Base-by-base conservation (phyloP, 2,329 filamentous ascomycete genomes). In the Sporothrix pseudoabietina region DNA sequence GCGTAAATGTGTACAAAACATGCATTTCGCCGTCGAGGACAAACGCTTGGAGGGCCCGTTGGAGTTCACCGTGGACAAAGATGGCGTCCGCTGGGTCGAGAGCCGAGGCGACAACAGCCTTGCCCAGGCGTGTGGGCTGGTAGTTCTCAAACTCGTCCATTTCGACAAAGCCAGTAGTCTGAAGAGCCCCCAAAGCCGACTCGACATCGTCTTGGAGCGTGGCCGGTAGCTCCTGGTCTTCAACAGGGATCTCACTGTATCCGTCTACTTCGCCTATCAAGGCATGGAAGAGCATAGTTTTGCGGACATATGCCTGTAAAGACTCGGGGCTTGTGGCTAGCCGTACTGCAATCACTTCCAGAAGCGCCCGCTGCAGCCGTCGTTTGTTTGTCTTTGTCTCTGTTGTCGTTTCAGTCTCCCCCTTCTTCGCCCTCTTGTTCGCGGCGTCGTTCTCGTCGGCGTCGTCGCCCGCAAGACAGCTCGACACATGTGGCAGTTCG, bases 11-110 rank as follows among this genome's bases (percentile, higher is more conserved):
- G 79, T 94, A 94, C 65, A 94, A 86, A 14, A 93, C 87, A 77
- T 94, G 92, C 89, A 94, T 90, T 75, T 94, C 92, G 4, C 91
- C 90, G 78, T 94, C 91, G 87, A 94, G 90, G 14, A 94, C 92
- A 78, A 94, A 94, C 0, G 90, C 90, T 74, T 87, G 84, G 2
- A 94, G 84, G 0, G 92, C 90, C 76, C 87, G 87, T 73, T 85
- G 85, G 66, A 94, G 84, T 79, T 94, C 92, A 63, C 88, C 84
- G 77, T 94, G 84, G 22, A 94, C 86, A 77, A 94, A 94, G 0
- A 92, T 81, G 0, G 92, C 92, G 77, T 94, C 92, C 74, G 93
- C 90, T 0, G 91, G 92, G 69, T 91, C 88, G 49, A 94, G 86
- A 1, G 90, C 89, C 3, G 92, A 92, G 10, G 89, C 88, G 32